These are phyloP conservation scores for Thymus quinquecostatus DNA, from an alignment of 257 asterid genomes.

Conservation along the genomic window DNA sequence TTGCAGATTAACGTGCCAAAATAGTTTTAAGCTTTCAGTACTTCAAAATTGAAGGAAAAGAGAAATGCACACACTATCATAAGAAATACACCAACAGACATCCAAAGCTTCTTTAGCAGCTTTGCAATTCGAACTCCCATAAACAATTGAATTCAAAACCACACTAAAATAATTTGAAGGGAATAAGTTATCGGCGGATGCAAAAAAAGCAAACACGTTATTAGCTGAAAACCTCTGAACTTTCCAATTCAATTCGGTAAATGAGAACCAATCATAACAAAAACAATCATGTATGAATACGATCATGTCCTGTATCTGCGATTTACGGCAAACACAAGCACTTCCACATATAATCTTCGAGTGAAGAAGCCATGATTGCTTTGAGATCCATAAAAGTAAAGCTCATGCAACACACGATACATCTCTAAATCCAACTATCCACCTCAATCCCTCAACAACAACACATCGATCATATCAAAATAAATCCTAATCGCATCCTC, in stretches of 20 bases:
- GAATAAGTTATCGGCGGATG: neutral
- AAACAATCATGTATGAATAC: too few relatives aligned
- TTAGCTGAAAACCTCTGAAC: neutral
- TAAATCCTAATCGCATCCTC: neutral
- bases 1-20: neutral
- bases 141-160: neutral
- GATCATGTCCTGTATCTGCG: too few relatives aligned
- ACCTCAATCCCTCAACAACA: neutral
- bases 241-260: neutral
- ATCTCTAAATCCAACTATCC: conserved; percentile 3
- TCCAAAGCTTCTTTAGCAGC: neutral
- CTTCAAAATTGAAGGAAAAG: neutral
- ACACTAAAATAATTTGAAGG: neutral
- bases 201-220: neutral
- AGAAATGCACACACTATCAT: neutral
- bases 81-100: conserved; percentile 4
- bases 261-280: too few relatives aligned
- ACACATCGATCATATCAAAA: neutral
- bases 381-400: conserved; percentile 19
- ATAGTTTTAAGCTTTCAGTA: neutral
- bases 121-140: neutral
- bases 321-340: neutral
- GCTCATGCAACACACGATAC: neutral
- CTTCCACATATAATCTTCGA: conserved; percentile 1
- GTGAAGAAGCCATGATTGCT: neutral